Evolutionary conservation across 2,329 filamentous ascomycete species (phyloP).

Genomic region (Arthrobotrys musiformis): DNA sequence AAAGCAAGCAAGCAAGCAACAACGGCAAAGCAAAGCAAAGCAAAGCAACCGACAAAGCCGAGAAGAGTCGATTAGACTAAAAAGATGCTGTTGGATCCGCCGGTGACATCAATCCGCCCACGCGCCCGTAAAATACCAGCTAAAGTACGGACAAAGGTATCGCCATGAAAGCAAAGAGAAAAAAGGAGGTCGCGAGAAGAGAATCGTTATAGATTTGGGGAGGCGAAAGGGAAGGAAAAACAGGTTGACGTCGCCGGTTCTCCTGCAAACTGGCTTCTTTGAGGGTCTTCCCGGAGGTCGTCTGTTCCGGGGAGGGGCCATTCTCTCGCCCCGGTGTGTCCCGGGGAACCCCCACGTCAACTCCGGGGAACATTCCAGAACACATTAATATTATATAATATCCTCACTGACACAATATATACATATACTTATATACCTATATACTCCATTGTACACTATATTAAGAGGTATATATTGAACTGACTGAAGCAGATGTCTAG

Average conservation of each 20-base stretch:
- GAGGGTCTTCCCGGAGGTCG: neutral
- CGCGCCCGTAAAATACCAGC: neutral
- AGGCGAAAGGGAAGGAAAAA: neutral
- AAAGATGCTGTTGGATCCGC: neutral
- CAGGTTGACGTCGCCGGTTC: slow-evolving; percentile 2
- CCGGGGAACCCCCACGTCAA: neutral
- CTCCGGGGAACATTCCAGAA: too few species aligned
- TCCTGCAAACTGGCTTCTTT: slow-evolving; percentile 48
- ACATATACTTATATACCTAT: too few species aligned
- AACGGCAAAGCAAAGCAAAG: too few species aligned
- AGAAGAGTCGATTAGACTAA: neutral
- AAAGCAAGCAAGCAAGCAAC: neutral
- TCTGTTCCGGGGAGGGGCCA: neutral
- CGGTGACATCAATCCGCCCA: neutral
- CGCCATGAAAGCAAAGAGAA: neutral
- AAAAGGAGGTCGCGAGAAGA: neutral
- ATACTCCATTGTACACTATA: too few species aligned
- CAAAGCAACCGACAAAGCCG: neutral
- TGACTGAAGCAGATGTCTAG: too few species aligned
- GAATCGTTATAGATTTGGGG: neutral
- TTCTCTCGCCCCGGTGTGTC: neutral
- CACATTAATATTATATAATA: too few species aligned
- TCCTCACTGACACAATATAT: too few species aligned
- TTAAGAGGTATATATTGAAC: too few species aligned
- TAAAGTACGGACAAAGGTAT: neutral